Evolutionary conservation across 305 asterid genomes (phyloP).

Genomic region (Solanum aculeatissimum): DNA sequence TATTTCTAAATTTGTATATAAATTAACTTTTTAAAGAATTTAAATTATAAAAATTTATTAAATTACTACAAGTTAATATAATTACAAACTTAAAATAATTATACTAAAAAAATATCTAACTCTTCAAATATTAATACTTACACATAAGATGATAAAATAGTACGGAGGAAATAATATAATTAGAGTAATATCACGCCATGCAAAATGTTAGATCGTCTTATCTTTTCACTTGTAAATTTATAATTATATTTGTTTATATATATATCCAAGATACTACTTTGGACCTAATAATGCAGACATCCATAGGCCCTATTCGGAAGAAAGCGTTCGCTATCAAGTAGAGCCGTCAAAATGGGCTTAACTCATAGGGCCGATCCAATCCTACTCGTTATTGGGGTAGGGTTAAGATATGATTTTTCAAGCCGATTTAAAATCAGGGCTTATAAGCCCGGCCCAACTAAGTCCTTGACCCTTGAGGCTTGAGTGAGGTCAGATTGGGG

Average conservation of each 20-base stretch:
- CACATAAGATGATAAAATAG: not conserved
- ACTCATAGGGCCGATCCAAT: no score
- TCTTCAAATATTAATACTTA: not conserved
- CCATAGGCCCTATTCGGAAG: no score
- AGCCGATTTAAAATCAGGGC: no score
- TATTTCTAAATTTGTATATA: not conserved
- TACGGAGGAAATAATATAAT: not conserved
- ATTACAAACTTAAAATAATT: not conserved
- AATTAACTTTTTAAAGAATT: not conserved
- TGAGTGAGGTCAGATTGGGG: no score
- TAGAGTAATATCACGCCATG: not conserved
- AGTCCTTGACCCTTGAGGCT: no score
- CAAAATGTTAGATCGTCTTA: not conserved
- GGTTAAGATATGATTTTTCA: no score
- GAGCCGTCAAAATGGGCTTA: no score
- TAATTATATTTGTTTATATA: not conserved
- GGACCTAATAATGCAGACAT: not conserved
- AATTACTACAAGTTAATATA: not conserved
- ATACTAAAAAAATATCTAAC: not conserved
- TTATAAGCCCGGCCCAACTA: no score
- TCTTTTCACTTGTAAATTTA: not conserved
- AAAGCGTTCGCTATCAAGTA: no score
- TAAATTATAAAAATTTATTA: not conserved
- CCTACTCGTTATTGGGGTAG: no score
- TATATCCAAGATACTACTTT: not conserved